Base-by-base conservation (phyloP, 163 green algal species). In the Trebouxia gelatinosa region DNA sequence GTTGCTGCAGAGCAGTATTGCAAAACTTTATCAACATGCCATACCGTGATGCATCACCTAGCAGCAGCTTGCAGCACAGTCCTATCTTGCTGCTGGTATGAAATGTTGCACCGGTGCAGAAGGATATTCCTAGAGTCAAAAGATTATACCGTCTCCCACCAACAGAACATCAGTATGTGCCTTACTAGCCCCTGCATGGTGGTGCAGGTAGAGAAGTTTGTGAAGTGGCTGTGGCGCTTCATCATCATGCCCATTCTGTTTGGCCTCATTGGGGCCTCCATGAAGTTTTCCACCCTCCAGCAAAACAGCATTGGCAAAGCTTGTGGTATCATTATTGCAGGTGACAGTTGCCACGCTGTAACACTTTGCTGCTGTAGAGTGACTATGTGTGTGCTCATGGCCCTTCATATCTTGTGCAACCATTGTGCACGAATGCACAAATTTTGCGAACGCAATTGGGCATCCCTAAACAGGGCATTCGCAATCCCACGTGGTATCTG, bases 231-330 rank as follows among this genome's bases (percentile, higher is more conserved):
- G 0, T 94, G 90, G 90, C 86, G 85, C 35, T 88, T 86, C 80
- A 50, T 93, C 29, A 88, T 88, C 79, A 87, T 94, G 85, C 92
- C 92, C 17, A 82, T 95, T 57, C 86, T 97, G 39, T 97, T 97
- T 85, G 86, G 86, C 31, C 90, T 93, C 6, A 93, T 96, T 32
- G 92, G 92, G 16, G 82, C 84, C 35, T 84, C 80, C 32, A 86
- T 95, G 61, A 78, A 93, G 28, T 95, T 97, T 65, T 32, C 54
- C 11, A 83, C 74, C 2, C 66, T 95, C 5, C 59, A 75, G 0
- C 17, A 54, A 0, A 77, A 57, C 50, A 93, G 82, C 66, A 91
- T 95, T 65, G 83, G 86, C n/a, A 88, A 87, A n/a, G 81, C 90
- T 0, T 40, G 93, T 31, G 62, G 77, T 65, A 87, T 95, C 62